Evolutionary conservation across 208 protist genomes (phyloP).

Genomic region (Naegleria fowleri): DNA sequence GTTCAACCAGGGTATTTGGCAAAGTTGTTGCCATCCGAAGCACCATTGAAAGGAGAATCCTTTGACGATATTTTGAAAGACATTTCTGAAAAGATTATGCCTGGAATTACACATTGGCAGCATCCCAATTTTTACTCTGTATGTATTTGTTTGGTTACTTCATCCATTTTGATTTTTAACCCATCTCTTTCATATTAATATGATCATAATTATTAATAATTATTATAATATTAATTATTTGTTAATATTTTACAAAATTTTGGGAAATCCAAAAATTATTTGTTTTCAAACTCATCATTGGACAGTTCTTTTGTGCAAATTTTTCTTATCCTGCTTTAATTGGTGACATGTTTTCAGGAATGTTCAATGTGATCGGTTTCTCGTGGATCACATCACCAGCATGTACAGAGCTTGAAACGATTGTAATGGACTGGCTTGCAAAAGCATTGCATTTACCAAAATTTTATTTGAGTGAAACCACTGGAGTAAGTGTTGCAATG

Average conservation of each 20-base stretch:
- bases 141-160: background rate
- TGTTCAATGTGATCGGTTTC: slow-evolving; percentile 39
- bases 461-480: slow-evolving; percentile 17
- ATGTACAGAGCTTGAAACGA: slow-evolving; percentile 42
- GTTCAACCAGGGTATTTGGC: slow-evolving; percentile 38
- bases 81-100: slow-evolving; percentile 32
- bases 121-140: slow-evolving; percentile 17
- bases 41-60: slow-evolving; percentile 24
- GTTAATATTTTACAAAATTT: too few species aligned
- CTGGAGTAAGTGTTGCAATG: background rate
- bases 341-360: slow-evolving; percentile 38
- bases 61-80: slow-evolving; percentile 34
- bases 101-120: slow-evolving; percentile 47
- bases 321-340: slow-evolving; percentile 31
- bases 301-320: slow-evolving; percentile 31
- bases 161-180: too few species aligned
- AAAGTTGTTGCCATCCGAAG: slow-evolving; percentile 30
- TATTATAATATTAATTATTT: too few species aligned
- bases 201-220: background rate
- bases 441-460: slow-evolving; percentile 25
- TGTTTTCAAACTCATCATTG: background rate
- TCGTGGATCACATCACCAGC: slow-evolving; percentile 37
- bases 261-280: too few species aligned
- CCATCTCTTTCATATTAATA: too few species aligned
- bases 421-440: slow-evolving; percentile 41